Evolutionary conservation across 2,329 filamentous ascomycete genomes (phyloP).

Genomic region (Saccharata proteae): DNA sequence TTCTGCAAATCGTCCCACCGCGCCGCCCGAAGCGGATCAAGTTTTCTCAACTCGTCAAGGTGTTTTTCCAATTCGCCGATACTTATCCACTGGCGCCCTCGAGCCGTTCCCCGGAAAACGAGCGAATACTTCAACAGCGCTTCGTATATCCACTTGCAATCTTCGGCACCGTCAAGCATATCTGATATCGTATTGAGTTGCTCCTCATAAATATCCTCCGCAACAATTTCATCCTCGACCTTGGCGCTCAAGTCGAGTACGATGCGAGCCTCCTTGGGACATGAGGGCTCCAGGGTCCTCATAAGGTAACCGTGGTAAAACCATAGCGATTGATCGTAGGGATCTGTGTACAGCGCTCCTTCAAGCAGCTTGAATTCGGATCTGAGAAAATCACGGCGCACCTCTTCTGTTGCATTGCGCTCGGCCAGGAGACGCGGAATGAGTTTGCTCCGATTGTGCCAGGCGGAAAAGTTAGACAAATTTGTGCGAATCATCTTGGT

Average conservation of each 20-base stretch:
- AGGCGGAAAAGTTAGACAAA: conserved; percentile 92
- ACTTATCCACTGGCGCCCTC: conserved; percentile 16
- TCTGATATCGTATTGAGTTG: conserved; percentile 68
- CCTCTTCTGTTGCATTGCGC: conserved; percentile 48
- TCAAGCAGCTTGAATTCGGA: conserved; percentile 66
- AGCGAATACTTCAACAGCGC: conserved; percentile 66
- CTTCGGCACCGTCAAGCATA: conserved; percentile 51
- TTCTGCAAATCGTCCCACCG: conserved; percentile 53
- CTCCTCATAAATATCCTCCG: conserved; percentile 44
- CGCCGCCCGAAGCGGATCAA: conserved; percentile 64
- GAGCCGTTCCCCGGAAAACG: too few relatives aligned
- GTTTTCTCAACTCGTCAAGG: conserved; percentile 48
- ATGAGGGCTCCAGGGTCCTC: conserved; percentile 45
- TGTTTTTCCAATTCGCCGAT: conserved; percentile 28
- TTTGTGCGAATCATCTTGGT: conserved; percentile 76
- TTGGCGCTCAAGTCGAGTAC: conserved; percentile 48
- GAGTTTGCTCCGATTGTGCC: conserved; percentile 81
- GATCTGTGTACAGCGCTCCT: conserved; percentile 72
- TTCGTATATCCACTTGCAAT: conserved; percentile 84
- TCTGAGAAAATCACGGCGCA: conserved; percentile 59
- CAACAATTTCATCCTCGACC: conserved; percentile 50
- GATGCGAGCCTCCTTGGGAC: conserved; percentile 44
- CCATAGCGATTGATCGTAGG: conserved; percentile 92
- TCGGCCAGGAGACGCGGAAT: conserved; percentile 66
- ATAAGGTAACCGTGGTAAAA: conserved; percentile 90